Base-by-base conservation (phyloP, 192 early-diverging fungal species). In the Coemansia sp. region DNA sequence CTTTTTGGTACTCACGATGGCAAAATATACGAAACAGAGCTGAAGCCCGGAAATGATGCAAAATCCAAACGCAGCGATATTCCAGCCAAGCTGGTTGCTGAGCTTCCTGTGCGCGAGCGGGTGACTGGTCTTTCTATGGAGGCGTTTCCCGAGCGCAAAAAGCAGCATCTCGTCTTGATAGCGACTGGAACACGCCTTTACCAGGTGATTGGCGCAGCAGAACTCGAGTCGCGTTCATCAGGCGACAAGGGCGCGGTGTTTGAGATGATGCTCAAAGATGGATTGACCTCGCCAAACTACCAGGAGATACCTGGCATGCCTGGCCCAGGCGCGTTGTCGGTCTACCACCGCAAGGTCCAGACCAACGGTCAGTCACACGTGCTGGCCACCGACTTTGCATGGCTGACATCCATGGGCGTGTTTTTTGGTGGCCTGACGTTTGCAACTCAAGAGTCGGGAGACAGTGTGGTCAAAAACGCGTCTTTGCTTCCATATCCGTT, bases 371-470 rank as follows among this genome's bases (percentile, higher is more conserved):
- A 58, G 45, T 25, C 36, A 5, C 55, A 60, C 63, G 42, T 61
- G 20, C 20, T 63, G 85, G 45, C 75, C 70, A 63, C 79, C 59
- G 87, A 86, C 31, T 96, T 96, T 87, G 91, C 91, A 3, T 99
- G 96, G 96, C 65, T 94, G 63, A 96, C 95, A 4, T 88, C 83
- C 1, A 87, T 94, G 48, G 96, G 96, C 56, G 86, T 98, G 5
- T 96, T 93, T 64, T 89, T 89, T 67, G 95, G 96, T 34, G 85
- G 86, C 29, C 81, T 98, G 11, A 85, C 85, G 1, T 93, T 93
- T 80, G 90, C 88, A 5, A 86, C 86, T 0, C 89, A 92, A 71
- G 82, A 83, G 61, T 38, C 82, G 33, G 89, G 91, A 11, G 93
- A 95, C 60, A 90, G 90, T 64, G 87, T 96, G 2, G 87, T 95